Evolutionary conservation across 2,329 filamentous ascomycete genomes (phyloP), one percentile per base, ranked within the genome.

Genomic region (Trichoderma citrinoviride): DNA sequence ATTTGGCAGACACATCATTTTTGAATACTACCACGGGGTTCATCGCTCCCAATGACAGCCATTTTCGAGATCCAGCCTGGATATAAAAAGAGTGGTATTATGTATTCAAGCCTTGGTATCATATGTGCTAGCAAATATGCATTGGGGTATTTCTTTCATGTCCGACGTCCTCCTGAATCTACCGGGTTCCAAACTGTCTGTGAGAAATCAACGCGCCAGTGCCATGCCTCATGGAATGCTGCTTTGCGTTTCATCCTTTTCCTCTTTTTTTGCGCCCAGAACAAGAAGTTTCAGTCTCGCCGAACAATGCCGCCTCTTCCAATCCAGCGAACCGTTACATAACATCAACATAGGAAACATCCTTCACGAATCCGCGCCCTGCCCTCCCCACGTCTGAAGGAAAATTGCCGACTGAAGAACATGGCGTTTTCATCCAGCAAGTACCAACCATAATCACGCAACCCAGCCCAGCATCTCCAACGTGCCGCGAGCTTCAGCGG

Each of bases 401-500:
- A n/a, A n/a, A n/a, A n/a, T n/a, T n/a, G n/a, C n/a, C n/a, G n/a
- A n/a, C n/a, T n/a, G n/a, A n/a, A n/a, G n/a, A n/a, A n/a, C n/a
- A n/a, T n/a, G n/a, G n/a, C n/a, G n/a, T 44, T 49, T 7, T n/a
- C 40, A 7, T 52, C 19, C 12, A 33, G 23, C 27, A 25, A 7
- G n/a, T 27, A 21, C 46, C 10, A 27, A 3, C 23, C 17, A 15
- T 17, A 29, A 47, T 73, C 54, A 73, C 29, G 61, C 66, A 60
- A 65, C 67, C 84, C 84, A 89, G 5, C 86, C 86, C 50, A 89
- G 75, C 73, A 83, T 82, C 70, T 87, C 85, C 66, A 90, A 75
- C 33, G 83, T 82, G 19, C 74, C 79, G 69, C 81, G 81, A 12
- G 84, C 82, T 70, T 90, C 87, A 17, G 78, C 71, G 12, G 78